A percentile compares a stretch with the other conserved stretches of the same genome.
phyloP scores from a whole-genome alignment of 305 asterid genomes.

The Euphrasia arctica region DNA sequence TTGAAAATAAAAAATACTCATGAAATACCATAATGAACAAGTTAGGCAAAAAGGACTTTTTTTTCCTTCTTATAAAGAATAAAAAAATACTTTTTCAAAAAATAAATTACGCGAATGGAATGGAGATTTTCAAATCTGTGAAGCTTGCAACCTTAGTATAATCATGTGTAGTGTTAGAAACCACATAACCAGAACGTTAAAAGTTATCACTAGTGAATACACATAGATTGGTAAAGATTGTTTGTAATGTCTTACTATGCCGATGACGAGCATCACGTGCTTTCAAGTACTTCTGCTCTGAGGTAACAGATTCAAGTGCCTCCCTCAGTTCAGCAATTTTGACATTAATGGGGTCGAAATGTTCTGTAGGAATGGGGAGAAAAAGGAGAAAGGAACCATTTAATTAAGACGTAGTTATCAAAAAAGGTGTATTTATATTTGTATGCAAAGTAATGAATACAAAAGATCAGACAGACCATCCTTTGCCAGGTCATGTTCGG shows the following conservation, averaged over 20 bases:
- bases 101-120: no score
- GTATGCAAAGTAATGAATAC: slow-evolving; percentile 4
- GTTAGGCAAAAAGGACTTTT: no score
- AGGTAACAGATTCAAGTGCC: slow-evolving; percentile 86
- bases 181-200: neutral
- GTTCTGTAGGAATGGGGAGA: slow-evolving; percentile 44
- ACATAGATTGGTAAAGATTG: neutral
- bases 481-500: slow-evolving; percentile 84
- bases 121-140: neutral
- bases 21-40: no score
- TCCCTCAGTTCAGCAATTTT: slow-evolving; percentile 95
- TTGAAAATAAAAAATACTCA: no score
- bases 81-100: no score
- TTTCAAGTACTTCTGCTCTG: slow-evolving; percentile 83
- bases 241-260: slow-evolving; percentile 51
- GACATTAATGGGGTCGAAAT: slow-evolving; percentile 91
- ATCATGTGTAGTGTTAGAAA: neutral
- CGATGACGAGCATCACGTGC: slow-evolving; percentile 96
- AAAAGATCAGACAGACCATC: slow-evolving; percentile 62
- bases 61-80: no score
- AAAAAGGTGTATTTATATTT: neutral
- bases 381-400: slow-evolving; percentile 18
- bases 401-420: neutral
- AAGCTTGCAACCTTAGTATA: slow-evolving; percentile 3
- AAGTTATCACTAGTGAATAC: neutral